A percentile compares a stretch with the other conserved stretches of the same genome.
Evolutionary conservation across 768 basidiomycete genomes (phyloP).

Genomic region (Tricholoma sp.): DNA sequence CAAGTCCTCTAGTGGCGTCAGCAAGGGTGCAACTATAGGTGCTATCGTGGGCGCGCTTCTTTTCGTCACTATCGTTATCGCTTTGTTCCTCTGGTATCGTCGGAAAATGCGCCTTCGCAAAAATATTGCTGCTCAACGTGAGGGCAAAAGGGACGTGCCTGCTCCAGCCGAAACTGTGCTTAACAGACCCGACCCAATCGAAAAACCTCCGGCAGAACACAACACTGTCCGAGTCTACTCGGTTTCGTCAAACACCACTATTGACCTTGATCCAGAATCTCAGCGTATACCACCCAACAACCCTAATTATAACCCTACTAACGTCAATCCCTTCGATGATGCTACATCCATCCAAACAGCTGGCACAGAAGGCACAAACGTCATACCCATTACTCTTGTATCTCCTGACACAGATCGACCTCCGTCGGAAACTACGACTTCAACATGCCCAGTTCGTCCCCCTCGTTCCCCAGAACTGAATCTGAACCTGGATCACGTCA

Average conservation of each 20-base stretch:
- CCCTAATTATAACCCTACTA: slow-evolving; percentile 26
- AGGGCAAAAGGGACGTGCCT: slow-evolving; percentile 55
- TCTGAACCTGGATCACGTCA: slow-evolving; percentile 58
- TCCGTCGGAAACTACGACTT: slow-evolving; percentile 28
- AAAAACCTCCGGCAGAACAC: slow-evolving; percentile 43
- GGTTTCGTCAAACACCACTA: slow-evolving; percentile 42
- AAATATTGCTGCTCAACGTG: slow-evolving; percentile 25
- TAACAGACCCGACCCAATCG: slow-evolving; percentile 76
- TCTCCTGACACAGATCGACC: slow-evolving; percentile 45
- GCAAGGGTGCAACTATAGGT: slow-evolving; percentile 70
- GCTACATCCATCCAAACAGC: slow-evolving; percentile 77
- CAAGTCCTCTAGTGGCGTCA: slow-evolving; percentile 37
- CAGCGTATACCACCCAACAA: slow-evolving; percentile 29
- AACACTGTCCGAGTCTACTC: slow-evolving; percentile 46
- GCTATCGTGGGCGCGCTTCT: slow-evolving; percentile 62
- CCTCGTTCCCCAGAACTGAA: slow-evolving; percentile 54
- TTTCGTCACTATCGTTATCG: slow-evolving; percentile 48
- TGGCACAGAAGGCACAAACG: slow-evolving; percentile 76
- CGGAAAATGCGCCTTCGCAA: slow-evolving; percentile 44
- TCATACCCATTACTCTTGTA: slow-evolving; percentile 82
- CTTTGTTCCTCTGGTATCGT: slow-evolving; percentile 60
- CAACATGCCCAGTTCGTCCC: slow-evolving; percentile 49
- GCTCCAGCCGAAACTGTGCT: slow-evolving; percentile 75
- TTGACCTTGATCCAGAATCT: slow-evolving; percentile 56
- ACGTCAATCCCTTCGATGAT: slow-evolving; percentile 73